Evolutionary conservation across 441 rosid species (phyloP).

Genomic region (Kokia cookei): DNA sequence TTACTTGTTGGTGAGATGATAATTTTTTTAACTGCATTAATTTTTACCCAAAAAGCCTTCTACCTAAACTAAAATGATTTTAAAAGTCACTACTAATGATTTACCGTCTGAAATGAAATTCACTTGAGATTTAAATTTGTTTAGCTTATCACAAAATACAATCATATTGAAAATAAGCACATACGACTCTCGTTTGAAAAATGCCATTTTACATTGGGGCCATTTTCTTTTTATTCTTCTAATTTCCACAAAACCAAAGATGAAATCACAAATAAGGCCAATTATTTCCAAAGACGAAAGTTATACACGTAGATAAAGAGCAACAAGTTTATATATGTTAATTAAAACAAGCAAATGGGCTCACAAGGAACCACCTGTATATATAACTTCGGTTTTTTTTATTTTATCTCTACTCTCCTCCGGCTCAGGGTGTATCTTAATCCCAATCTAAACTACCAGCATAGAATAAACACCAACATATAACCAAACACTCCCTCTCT

Average conservation of each 20-base stretch:
- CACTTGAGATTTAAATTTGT: not conserved
- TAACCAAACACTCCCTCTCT: not conserved
- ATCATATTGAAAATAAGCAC: not conserved
- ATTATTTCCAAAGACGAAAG: not conserved
- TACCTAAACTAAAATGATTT: not conserved
- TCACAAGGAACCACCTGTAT: not conserved
- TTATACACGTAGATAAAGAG: not conserved
- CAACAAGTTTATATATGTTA: not conserved
- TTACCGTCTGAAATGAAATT: not conserved
- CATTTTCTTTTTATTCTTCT: not conserved
- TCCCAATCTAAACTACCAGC: not conserved
- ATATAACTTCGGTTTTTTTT: not conserved
- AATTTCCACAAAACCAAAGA: not conserved
- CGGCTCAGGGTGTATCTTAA: not conserved
- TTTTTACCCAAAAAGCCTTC: not conserved
- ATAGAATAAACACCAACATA: not conserved
- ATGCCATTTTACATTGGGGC: not conserved
- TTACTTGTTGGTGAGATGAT: no score
- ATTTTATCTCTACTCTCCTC: not conserved
- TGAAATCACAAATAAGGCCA: not conserved
- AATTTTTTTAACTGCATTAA: not conserved
- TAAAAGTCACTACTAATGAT: not conserved
- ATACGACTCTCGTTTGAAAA: not conserved
- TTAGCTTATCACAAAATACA: no score
- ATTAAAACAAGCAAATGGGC: not conserved